phyloP scores from a whole-genome alignment of 106 monocot species.

The Dioscorea zingiberensis region DNA sequence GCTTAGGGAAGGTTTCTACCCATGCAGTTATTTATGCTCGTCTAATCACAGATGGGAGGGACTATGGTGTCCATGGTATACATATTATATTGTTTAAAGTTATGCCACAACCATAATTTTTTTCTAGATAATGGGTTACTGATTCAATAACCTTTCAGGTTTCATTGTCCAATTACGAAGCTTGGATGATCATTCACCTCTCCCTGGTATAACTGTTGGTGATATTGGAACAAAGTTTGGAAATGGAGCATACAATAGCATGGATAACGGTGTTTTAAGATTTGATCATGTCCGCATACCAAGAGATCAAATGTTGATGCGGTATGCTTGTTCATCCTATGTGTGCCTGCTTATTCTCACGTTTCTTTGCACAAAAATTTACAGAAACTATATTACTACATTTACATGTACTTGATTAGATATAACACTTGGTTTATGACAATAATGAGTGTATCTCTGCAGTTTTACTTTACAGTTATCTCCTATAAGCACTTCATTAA shows the following conservation, averaged over 20 bases:
- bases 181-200: constrained; percentile 86
- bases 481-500: no score
- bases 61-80: constrained; percentile 88
- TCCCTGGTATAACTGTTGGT: constrained; percentile 88
- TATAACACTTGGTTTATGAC: no score
- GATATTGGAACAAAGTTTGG: constrained; percentile 98
- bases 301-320: constrained; percentile 94
- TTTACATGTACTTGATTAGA: no score
- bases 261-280: constrained; percentile 93
- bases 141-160: constrained; percentile 31
- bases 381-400: no score
- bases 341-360: no score
- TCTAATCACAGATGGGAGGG: constrained; percentile 68
- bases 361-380: no score
- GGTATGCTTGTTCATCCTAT: constrained; percentile 32
- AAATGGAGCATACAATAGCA: constrained; percentile 92
- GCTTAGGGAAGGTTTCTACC: constrained; percentile 87
- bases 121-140: no score
- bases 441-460: no score
- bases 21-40: constrained; percentile 92
- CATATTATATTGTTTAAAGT: neutral
- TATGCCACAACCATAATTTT: no score
- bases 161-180: constrained; percentile 97
- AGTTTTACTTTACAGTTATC: no score
- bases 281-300: constrained; percentile 97